These are phyloP conservation scores for Ophiosphaerella narmari DNA, from an alignment of 2,329 filamentous ascomycete species.

Conservation along the genomic window DNA sequence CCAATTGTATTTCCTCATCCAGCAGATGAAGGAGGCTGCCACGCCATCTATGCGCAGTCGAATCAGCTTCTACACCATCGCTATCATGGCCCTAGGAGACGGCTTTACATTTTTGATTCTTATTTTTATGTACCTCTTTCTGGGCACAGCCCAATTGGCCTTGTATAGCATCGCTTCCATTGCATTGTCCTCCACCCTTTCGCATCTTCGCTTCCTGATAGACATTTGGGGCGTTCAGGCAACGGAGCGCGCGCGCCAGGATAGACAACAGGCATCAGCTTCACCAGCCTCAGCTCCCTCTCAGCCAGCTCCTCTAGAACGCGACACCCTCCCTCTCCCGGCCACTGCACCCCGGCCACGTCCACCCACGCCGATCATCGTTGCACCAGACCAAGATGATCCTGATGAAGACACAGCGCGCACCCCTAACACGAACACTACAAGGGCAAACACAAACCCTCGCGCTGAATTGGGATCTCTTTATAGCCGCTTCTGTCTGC, in stretches of 20 bases:
- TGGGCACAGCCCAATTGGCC: slow-evolving; percentile 60
- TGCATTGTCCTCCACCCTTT: slow-evolving; percentile 63
- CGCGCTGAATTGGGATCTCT: slow-evolving; percentile 60
- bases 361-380: slow-evolving; percentile 60
- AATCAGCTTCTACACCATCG: slow-evolving; percentile 67
- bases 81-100: slow-evolving; percentile 65
- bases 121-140: slow-evolving; percentile 57
- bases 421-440: slow-evolving; percentile 28
- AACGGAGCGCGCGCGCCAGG: slow-evolving; percentile 51
- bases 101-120: slow-evolving; percentile 62
- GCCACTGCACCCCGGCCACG: slow-evolving; percentile 39
- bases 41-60: slow-evolving; percentile 68
- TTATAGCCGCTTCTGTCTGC: slow-evolving; percentile 66
- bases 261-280: slow-evolving; percentile 49
- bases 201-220: slow-evolving; percentile 68
- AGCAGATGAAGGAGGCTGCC: slow-evolving; percentile 67
- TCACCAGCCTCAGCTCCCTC: slow-evolving; percentile 26
- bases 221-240: slow-evolving; percentile 70
- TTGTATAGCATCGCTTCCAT: slow-evolving; percentile 63
- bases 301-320: slow-evolving; percentile 13
- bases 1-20: slow-evolving; percentile 62
- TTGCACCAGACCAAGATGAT: slow-evolving; percentile 64
- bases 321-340: slow-evolving; percentile 17
- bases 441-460: slow-evolving; percentile 31
- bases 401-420: slow-evolving; percentile 42